Percentiles rank a stretch among this genome's conserved stretches.
Evolutionary conservation across 2,329 filamentous ascomycete species (phyloP).

Genomic region (Aspergillus sp.): DNA sequence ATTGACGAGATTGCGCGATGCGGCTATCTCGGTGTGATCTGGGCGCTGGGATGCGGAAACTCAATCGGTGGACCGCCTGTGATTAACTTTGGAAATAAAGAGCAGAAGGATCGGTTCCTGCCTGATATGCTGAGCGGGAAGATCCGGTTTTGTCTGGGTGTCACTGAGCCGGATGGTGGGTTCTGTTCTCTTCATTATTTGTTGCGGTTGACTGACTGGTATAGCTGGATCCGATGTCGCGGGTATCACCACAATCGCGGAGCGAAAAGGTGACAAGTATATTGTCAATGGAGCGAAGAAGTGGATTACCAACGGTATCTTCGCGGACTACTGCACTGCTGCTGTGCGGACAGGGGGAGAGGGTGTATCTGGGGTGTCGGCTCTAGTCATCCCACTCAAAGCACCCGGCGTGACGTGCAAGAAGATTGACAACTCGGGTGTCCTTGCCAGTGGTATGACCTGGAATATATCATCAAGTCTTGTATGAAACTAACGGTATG

Average conservation of each 20-base stretch:
- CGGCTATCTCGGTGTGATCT: slow-evolving; percentile 32
- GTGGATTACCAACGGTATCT: slow-evolving; percentile 62
- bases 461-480: not conserved
- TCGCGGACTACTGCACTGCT: slow-evolving; percentile 59
- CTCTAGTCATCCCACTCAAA: slow-evolving; percentile 58
- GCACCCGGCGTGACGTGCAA: slow-evolving; percentile 51
- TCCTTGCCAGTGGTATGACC: slow-evolving; percentile 54
- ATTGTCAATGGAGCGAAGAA: slow-evolving; percentile 64
- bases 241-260: slow-evolving; percentile 57
- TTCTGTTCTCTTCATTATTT: not conserved
- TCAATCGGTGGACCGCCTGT: slow-evolving; percentile 34
- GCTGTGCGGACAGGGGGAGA: slow-evolving; percentile 60
- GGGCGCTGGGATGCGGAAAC: slow-evolving; percentile 33
- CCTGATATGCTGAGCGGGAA: slow-evolving; percentile 58
- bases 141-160: slow-evolving; percentile 60
- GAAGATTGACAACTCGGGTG: slow-evolving; percentile 59
- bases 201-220: not conserved
- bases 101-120: slow-evolving; percentile 49
- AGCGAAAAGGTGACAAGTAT: slow-evolving; percentile 50
- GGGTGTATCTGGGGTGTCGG: slow-evolving; percentile 56
- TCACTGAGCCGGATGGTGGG: slow-evolving; percentile 48
- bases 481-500: not conserved
- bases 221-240: slow-evolving; percentile 59
- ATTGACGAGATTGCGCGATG: slow-evolving; percentile 40
- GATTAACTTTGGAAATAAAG: slow-evolving; percentile 29